Percentiles rank a stretch among this genome's conserved stretches.
phyloP scores from a whole-genome alignment of 108 stramenopile species.

The Cyclotella kingstonii region DNA sequence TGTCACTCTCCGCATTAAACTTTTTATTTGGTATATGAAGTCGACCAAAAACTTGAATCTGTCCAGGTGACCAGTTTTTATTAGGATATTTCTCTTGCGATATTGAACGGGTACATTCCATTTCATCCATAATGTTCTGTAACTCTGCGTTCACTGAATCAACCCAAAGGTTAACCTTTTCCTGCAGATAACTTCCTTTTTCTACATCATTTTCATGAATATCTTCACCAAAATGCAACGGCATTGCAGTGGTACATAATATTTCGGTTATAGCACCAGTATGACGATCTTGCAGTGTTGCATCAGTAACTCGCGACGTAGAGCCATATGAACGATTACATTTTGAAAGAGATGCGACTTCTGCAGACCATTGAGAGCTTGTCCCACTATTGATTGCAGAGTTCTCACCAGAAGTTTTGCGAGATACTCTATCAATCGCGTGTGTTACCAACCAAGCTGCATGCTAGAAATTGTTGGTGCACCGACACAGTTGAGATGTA shows the following conservation, averaged over 20 bases:
- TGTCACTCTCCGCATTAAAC: slow-evolving; percentile 82
- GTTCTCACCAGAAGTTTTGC: too few relatives aligned
- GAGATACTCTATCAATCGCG: slow-evolving; percentile 47
- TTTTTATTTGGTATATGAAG: slow-evolving; percentile 49
- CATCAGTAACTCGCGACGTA: slow-evolving; percentile 35
- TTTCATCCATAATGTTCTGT: slow-evolving; percentile 5
- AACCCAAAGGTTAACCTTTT: slow-evolving; percentile 14
- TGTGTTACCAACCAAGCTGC: slow-evolving; percentile 58
- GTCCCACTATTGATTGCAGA: too few relatives aligned
- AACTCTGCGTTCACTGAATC: slow-evolving; percentile 47
- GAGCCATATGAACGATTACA: slow-evolving; percentile 75
- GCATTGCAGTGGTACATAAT: slow-evolving; percentile 46
- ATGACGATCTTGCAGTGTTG: slow-evolving; percentile 60
- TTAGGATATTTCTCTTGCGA: background rate
- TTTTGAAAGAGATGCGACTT: slow-evolving; percentile 23
- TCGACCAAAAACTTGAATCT: slow-evolving; percentile 68
- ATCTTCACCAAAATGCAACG: slow-evolving; percentile 32
- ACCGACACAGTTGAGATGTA: too few relatives aligned
- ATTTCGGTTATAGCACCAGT: slow-evolving; percentile 78
- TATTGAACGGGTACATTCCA: background rate
- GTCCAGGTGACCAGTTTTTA: slow-evolving; percentile 32
- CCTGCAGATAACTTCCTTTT: slow-evolving; percentile 17
- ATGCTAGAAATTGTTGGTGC: slow-evolving; percentile 48
- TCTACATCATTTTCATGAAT: background rate
- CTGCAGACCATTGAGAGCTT: slow-evolving; percentile 13